Percentiles rank a stretch among this genome's conserved stretches.
Evolutionary conservation across 2,329 filamentous ascomycete genomes (phyloP).

Genomic region (Aspergillus sp.): DNA sequence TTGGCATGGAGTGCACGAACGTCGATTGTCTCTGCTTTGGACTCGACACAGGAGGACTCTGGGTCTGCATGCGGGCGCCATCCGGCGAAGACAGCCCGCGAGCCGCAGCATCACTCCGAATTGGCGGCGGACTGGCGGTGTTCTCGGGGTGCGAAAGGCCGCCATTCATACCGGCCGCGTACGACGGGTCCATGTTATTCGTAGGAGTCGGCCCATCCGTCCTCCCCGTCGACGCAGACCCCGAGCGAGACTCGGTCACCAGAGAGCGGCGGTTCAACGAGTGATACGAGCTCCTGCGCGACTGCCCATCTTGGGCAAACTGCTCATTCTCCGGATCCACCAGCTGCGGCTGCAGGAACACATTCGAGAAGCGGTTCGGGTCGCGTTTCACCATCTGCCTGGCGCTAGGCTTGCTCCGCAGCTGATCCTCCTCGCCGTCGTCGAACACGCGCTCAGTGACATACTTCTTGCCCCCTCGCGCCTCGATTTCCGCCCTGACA

Average conservation of each 20-base stretch:
- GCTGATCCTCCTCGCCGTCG: conserved; percentile 16
- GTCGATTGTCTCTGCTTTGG: conserved; percentile 20
- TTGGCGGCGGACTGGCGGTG: conserved; percentile 10
- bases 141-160: conserved; percentile 7
- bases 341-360: conserved; percentile 20
- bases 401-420: conserved; percentile 19
- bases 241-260: conserved; percentile 19
- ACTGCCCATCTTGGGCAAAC: conserved; percentile 14
- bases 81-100: conserved; percentile 9
- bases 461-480: conserved; percentile 37
- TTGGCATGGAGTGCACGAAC: conserved; percentile 7
- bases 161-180: conserved; percentile 11
- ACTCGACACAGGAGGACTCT: conserved; percentile 14
- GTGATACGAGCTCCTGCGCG: conserved; percentile 19
- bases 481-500: conserved; percentile 38
- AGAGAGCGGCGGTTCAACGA: conserved; percentile 22
- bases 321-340: conserved; percentile 18
- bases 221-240: conserved; percentile 18
- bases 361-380: conserved; percentile 23
- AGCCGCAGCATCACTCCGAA: conserved; percentile 5
- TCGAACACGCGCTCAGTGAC: conserved; percentile 28
- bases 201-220: conserved; percentile 14
- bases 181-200: conserved; percentile 5
- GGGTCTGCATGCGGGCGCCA: too few relatives aligned
- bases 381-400: conserved; percentile 28